phyloP scores from a whole-genome alignment of 257 asterid genomes.

The Rauvolfia tetraphylla region DNA sequence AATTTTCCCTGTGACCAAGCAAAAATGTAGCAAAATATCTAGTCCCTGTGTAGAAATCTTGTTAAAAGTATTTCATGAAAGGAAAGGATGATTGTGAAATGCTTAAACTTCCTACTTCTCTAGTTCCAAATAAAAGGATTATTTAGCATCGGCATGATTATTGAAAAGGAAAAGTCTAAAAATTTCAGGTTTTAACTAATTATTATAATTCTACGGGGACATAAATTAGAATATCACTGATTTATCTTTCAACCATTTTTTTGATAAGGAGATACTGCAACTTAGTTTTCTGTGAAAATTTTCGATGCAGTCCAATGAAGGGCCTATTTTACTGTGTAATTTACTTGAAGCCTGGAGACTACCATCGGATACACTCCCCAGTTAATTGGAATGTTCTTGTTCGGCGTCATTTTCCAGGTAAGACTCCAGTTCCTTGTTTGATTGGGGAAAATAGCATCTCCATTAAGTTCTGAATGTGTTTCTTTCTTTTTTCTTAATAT shows the following conservation, averaged over 20 bases:
- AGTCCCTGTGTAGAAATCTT: neutral
- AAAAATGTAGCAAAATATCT: neutral
- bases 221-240: neutral
- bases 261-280: neutral
- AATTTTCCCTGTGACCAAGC: neutral
- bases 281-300: conserved; percentile 1
- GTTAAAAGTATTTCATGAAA: neutral
- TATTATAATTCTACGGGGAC: neutral
- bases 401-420: conserved; percentile 90
- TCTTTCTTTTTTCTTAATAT: conserved; percentile 3
- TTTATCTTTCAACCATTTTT: neutral
- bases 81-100: neutral
- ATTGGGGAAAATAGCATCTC: neutral
- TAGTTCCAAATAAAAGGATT: neutral
- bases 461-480: neutral
- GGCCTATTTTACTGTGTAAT: conserved; percentile 95
- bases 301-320: conserved; percentile 65
- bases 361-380: conserved; percentile 96
- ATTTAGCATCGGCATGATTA: neutral
- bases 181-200: neutral
- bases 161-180: neutral
- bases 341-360: conserved; percentile 95
- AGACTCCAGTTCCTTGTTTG: conserved; percentile 7
- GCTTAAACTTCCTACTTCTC: neutral
- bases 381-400: conserved; percentile 76